Base-by-base conservation (phyloP, 164 flowering plant species). In the Malania oleifera region DNA sequence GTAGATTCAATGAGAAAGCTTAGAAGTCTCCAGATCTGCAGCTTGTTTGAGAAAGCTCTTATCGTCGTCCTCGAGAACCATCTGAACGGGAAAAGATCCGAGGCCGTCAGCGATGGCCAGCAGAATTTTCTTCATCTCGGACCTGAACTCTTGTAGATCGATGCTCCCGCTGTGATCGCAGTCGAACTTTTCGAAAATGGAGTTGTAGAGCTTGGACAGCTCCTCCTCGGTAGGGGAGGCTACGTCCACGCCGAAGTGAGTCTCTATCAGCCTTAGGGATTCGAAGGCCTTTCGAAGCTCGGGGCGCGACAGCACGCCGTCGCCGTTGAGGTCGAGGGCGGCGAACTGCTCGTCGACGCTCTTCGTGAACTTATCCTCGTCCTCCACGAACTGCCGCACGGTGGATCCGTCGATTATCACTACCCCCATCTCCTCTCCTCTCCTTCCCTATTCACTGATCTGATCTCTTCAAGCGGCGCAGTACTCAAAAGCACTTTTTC, bases 41-140 rank as follows among this genome's bases (percentile, higher is more conserved):
- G 97, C 97, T 52, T 72, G 54, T 67, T 83, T 79, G 48, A 83
- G 77, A 27, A 84, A 71, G 56, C 67, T 81, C 23, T 67, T 50
- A 15, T 69, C 81, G 50, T 75, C 86, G 46, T 86, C 90, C 14
- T 83, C 97, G 10, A 88, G 61, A 7, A 66, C 96, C 85, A 91
- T 88, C 77, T 83, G 89, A 19, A 91, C 83, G 1, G 96, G 98
- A 37, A 61, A 53, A 2, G 73, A 67, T 1, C 98, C 98, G 15
- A 88, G 77, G 0, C 98, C 98, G 19, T 88, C 93, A 13, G 98
- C 98, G 5, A 91, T 76, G 5, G 90, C 96, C 3, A 86, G 75
- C 96, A 91, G 61, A 52, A 91, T 91, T 69, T 80, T 78, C 86
- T 75, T 80, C 78, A 83, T 80, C 84, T 88, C 95, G 0, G 69